Evolutionary conservation across 2,329 filamentous ascomycete genomes (phyloP).

Genomic region (Volutella citrinella): DNA sequence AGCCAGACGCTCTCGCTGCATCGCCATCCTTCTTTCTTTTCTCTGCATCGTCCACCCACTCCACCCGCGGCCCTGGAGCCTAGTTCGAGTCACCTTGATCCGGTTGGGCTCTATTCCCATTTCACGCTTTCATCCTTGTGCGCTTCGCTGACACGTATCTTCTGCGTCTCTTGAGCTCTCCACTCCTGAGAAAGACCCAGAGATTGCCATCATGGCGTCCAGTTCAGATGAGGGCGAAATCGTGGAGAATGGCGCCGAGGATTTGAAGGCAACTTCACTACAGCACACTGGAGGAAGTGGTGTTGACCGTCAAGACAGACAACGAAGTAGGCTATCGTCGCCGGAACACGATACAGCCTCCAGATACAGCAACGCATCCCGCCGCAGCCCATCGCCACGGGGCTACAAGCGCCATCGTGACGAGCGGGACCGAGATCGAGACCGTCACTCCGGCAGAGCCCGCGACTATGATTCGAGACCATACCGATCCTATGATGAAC

Average conservation of each 20-base stretch:
- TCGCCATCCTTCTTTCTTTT: neutral
- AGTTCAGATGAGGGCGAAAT: conserved; percentile 89
- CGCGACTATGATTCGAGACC: conserved; percentile 52
- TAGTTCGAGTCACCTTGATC: conserved; percentile 37
- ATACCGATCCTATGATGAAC: conserved; percentile 62
- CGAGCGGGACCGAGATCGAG: conserved; percentile 47
- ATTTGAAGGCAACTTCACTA: conserved; percentile 84
- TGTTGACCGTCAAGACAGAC: conserved; percentile 93
- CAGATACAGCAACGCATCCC: conserved; percentile 39
- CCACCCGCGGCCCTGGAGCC: conserved; percentile 20
- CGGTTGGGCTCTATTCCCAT: conserved; percentile 41
- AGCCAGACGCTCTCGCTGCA: neutral
- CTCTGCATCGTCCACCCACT: neutral
- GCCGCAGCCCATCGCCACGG: conserved; percentile 58
- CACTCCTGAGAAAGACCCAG: conserved; percentile 15
- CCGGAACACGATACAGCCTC: conserved; percentile 49
- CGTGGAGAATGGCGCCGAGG: conserved; percentile 64
- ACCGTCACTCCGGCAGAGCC: conserved; percentile 47
- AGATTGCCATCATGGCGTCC: conserved; percentile 35
- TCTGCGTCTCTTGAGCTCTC: conserved; percentile 19
- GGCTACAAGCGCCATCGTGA: conserved; percentile 66
- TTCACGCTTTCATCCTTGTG: conserved; percentile 25
- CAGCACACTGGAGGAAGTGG: conserved; percentile 70
- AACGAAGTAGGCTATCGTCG: conserved; percentile 59
- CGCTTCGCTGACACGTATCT: conserved; percentile 35